Conservation (phyloP, 1,284 basidiomycete species). For the Phellopilus nigrolimitatus region DNA sequence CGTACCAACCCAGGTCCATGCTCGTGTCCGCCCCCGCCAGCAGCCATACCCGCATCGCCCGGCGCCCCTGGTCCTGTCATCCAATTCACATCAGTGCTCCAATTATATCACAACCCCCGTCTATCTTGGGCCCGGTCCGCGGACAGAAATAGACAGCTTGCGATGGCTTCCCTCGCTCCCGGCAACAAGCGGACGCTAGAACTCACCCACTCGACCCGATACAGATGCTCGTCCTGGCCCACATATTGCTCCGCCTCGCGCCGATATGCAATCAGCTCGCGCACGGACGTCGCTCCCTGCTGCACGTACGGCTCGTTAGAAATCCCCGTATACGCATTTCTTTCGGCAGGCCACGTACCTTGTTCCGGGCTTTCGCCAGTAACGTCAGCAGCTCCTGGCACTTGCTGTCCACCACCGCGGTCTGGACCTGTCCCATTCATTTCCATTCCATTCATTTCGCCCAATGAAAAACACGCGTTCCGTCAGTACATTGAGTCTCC, state of each 20-base stretch:
- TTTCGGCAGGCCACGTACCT: slow-evolving; percentile 9
- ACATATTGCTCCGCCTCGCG: slow-evolving; percentile 86
- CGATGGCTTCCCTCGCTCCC: too few relatives aligned
- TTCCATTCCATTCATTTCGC: too few relatives aligned
- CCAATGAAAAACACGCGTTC: not conserved
- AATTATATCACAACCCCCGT: not conserved
- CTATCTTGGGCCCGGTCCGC: slow-evolving; percentile 1
- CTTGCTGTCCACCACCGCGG: slow-evolving; percentile 68
- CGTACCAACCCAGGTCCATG: slow-evolving; percentile 31
- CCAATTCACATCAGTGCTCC: not conserved
- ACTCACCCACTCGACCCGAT: slow-evolving; percentile 88
- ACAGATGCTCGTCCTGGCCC: slow-evolving; percentile 87
- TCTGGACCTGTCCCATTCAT: slow-evolving; percentile 87
- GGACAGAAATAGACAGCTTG: too few relatives aligned
- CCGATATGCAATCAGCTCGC: slow-evolving; percentile 86
- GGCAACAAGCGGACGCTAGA: not conserved
- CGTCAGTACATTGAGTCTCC: not conserved
- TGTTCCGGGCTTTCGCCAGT: slow-evolving; percentile 46
- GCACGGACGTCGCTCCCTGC: slow-evolving; percentile 44
- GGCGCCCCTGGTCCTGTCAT: slow-evolving; percentile 54
- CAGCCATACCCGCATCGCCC: slow-evolving; percentile 72
- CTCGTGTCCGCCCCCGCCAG: slow-evolving; percentile 81
- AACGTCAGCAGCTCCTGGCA: slow-evolving; percentile 70
- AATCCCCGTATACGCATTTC: slow-evolving; percentile 28
- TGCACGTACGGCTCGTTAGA: not conserved